A percentile compares a stretch with the other conserved stretches of the same genome.
Conservation (phyloP, 768 basidiomycete genomes). For the Lyophyllum semitale region DNA sequence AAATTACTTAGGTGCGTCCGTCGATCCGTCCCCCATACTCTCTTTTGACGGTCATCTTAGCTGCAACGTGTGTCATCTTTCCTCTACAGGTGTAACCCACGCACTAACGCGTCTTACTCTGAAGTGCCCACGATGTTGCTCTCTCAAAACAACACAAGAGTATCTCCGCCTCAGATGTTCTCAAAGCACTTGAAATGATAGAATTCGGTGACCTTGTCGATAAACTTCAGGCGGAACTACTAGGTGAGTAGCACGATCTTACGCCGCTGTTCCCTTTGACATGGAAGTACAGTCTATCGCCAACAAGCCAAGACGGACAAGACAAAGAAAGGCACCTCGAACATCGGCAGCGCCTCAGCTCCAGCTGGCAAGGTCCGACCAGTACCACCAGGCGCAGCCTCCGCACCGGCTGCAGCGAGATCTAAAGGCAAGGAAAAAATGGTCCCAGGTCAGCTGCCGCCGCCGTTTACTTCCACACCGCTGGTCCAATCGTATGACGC, state of each 20-base stretch:
- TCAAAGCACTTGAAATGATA: conserved; percentile 80
- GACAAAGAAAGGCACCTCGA: conserved; percentile 39
- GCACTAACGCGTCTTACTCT: conserved; percentile 16
- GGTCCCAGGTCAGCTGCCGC: conserved; percentile 22
- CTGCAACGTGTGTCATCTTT: conserved; percentile 46
- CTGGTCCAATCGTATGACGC: conserved; percentile 14
- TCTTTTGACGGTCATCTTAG: conserved; percentile 24
- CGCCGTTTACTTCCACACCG: conserved; percentile 33
- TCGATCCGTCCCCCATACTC: not conserved
- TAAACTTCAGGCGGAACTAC: conserved; percentile 63
- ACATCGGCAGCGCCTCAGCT: conserved; percentile 21
- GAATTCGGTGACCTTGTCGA: conserved; percentile 75
- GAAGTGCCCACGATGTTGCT: conserved; percentile 87
- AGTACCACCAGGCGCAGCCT: not conserved
- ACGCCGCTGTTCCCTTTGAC: not conserved
- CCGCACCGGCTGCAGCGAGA: conserved; percentile 24
- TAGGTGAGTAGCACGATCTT: conserved; percentile 41
- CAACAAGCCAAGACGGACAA: conserved; percentile 65
- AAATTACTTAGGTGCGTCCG: conserved; percentile 78
- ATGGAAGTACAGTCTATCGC: conserved; percentile 56
- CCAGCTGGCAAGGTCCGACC: conserved; percentile 20
- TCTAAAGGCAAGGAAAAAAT: conserved; percentile 40
- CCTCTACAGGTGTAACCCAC: not conserved
- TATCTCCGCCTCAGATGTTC: conserved; percentile 87
- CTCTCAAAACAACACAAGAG: conserved; percentile 80